Evolutionary conservation across 108 stramenopile species (phyloP).

Genomic region (Nitzschia sp.): DNA sequence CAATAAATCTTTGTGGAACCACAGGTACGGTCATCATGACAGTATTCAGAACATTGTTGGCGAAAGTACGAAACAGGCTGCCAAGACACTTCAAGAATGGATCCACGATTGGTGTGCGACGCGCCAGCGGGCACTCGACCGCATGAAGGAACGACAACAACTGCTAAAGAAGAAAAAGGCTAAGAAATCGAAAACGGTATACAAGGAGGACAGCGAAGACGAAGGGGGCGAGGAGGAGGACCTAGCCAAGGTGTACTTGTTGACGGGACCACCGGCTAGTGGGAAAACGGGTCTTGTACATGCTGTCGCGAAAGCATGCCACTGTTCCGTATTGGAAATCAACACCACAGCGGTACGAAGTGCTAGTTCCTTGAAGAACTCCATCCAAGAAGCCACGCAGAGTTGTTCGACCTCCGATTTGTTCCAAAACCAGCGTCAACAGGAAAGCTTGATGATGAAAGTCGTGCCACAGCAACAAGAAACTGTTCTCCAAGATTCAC

Average conservation of each 20-base stretch:
- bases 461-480: too few species aligned
- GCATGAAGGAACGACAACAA: slow-evolving; percentile 45
- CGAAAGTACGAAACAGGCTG: slow-evolving; percentile 24
- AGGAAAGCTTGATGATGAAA: too few species aligned
- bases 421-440: slow-evolving; percentile 25
- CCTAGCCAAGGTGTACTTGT: slow-evolving; percentile 46
- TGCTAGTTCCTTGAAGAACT: slow-evolving; percentile 53
- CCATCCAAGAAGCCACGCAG: slow-evolving; percentile 78
- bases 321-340: slow-evolving; percentile 75
- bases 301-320: slow-evolving; percentile 54
- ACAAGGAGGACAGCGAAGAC: slow-evolving; percentile 49
- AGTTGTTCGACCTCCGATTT: slow-evolving; percentile 66
- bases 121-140: slow-evolving; percentile 47
- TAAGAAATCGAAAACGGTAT: slow-evolving; percentile 24
- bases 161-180: slow-evolving; percentile 6
- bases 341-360: slow-evolving; percentile 62
- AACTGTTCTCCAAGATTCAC: not conserved
- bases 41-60: slow-evolving; percentile 38
- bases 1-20: slow-evolving; percentile 34
- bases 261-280: slow-evolving; percentile 62
- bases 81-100: slow-evolving; percentile 43
- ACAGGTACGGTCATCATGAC: slow-evolving; percentile 38
- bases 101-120: slow-evolving; percentile 63
- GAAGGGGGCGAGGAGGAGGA: slow-evolving; percentile 19
- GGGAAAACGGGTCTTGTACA: slow-evolving; percentile 77